A percentile compares a stretch with the other conserved stretches of the same genome.
Evolutionary conservation across 345 rosid genomes (phyloP).

Genomic region (Bruguiera gymnorhiza): DNA sequence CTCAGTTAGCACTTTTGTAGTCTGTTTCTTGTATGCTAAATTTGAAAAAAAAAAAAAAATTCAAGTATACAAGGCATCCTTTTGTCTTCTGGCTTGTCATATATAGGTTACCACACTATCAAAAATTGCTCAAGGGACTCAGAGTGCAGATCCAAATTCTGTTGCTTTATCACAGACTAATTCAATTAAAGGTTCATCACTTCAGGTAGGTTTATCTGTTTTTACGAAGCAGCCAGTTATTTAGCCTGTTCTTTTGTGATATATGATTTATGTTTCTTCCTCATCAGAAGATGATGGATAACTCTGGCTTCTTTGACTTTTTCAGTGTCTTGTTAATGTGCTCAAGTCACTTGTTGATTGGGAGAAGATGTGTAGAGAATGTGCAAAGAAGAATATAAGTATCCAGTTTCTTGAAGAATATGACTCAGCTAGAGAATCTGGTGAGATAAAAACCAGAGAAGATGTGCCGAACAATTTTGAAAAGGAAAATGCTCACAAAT

Average conservation of each 20-base stretch:
- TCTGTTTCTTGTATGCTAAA: not conserved
- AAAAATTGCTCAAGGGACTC: slow-evolving; percentile 88
- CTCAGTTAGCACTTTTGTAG: not conserved
- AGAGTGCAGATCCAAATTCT: slow-evolving; percentile 78
- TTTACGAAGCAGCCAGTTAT: slow-evolving; percentile 11
- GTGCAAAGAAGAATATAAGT: slow-evolving; percentile 37
- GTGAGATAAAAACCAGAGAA: slow-evolving; percentile 53
- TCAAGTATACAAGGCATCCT: slow-evolving; percentile 4
- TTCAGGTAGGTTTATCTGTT: slow-evolving; percentile 61
- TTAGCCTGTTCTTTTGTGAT: not conserved
- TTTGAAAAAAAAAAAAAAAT: too few relatives aligned
- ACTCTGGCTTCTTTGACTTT: slow-evolving; percentile 25
- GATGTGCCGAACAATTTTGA: slow-evolving; percentile 79
- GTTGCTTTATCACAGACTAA: slow-evolving; percentile 66
- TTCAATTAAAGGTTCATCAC: slow-evolving; percentile 77
- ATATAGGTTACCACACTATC: slow-evolving; percentile 75
- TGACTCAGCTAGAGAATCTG: slow-evolving; percentile 38
- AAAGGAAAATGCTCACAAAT: slow-evolving; percentile 95
- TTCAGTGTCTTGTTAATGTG: slow-evolving; percentile 86
- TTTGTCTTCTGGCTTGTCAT: slow-evolving; percentile 6
- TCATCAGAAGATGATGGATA: slow-evolving; percentile 20
- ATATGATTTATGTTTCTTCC: slow-evolving; percentile 14
- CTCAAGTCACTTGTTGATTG: slow-evolving; percentile 92
- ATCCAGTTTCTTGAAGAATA: slow-evolving; percentile 37
- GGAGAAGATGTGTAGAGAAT: slow-evolving; percentile 68